Base-by-base conservation (phyloP, 2,329 filamentous ascomycete species). In the Alternaria hordeiaustralica region DNA sequence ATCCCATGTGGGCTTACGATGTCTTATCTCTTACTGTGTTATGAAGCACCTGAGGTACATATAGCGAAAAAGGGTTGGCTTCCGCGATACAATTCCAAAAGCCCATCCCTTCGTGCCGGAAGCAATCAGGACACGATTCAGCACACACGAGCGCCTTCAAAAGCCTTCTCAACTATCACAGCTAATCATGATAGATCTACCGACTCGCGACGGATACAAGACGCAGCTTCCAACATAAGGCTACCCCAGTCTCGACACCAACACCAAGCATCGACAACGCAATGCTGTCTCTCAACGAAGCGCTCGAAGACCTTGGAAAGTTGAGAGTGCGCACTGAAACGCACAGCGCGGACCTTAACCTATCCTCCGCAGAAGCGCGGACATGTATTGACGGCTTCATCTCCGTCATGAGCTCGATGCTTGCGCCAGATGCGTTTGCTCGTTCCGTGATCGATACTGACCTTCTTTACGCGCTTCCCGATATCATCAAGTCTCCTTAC, bases 221-320 rank as follows among this genome's bases (percentile, higher is more conserved):
- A 33, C 68, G 63, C 12, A 72, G 66, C 45, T 75, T 77, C 23
- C 70, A 75, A 43, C 56, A 46, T 21, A 68, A 72, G 30, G 55
- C 64, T 5, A 69, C 73, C 3, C 72, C 73, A 23, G 64, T 67
- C 21, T 58, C 53, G 47, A 72, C 73, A 9, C 69, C 74, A 41
- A 66, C 57, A 15, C 64, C 64, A 18, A 67, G 55, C 20, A 69
- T 76, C n/a, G 70, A 75, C 47, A 67, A 61, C 55, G 73, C 69
- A 9, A 77, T 77, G 71, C 65, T 64, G 12, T 63, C 68, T 9
- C 62, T 77, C 18, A 72, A 72, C 26, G 71, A 75, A 36, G 74
- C 74, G 13, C 51, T 77, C 1, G 68, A 73, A 23, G 73, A 74
- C 44, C 66, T 77, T 6, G 73, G 70, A 5, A 75, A 66, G 25